phyloP scores from a whole-genome alignment of 176 grass and related monocot species.

The Zea luxurians region DNA sequence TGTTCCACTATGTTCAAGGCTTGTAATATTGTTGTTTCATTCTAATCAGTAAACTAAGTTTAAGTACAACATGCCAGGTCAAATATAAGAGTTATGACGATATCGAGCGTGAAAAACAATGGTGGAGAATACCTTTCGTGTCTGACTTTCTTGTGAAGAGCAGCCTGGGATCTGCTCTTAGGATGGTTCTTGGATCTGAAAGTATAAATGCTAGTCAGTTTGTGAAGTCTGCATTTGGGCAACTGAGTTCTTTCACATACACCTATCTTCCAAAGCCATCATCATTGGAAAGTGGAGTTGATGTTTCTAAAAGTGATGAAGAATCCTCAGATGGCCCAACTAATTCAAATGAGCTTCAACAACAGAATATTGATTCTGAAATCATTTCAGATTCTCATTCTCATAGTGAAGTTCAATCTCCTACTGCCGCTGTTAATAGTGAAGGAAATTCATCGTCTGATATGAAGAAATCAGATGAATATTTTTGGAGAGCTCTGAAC shows the following conservation, averaged over 20 bases:
- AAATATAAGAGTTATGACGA: slow-evolving; percentile 88
- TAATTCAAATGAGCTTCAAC: slow-evolving; percentile 35
- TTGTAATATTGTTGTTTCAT: slow-evolving; percentile 21
- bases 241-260: slow-evolving; percentile 68
- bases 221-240: slow-evolving; percentile 88
- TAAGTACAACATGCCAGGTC: slow-evolving; percentile 46
- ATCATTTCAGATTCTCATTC: slow-evolving; percentile 31
- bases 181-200: slow-evolving; percentile 75
- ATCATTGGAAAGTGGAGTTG: slow-evolving; percentile 49
- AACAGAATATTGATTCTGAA: slow-evolving; percentile 41
- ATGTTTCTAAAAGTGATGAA: slow-evolving; percentile 51
- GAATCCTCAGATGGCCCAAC: slow-evolving; percentile 26
- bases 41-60: slow-evolving; percentile 43
- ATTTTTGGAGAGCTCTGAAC: slow-evolving; percentile 83
- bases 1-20: background rate
- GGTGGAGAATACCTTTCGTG: slow-evolving; percentile 91
- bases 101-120: slow-evolving; percentile 80
- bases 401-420: slow-evolving; percentile 28
- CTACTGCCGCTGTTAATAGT: slow-evolving; percentile 27
- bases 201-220: slow-evolving; percentile 90
- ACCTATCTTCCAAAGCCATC: slow-evolving; percentile 55
- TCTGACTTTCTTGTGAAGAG: slow-evolving; percentile 81
- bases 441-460: slow-evolving; percentile 28
- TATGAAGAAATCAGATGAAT: slow-evolving; percentile 59
- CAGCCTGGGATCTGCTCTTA: slow-evolving; percentile 70